Conservation (phyloP, 345 rosid species). For the Eucalyptus fibrosa region DNA sequence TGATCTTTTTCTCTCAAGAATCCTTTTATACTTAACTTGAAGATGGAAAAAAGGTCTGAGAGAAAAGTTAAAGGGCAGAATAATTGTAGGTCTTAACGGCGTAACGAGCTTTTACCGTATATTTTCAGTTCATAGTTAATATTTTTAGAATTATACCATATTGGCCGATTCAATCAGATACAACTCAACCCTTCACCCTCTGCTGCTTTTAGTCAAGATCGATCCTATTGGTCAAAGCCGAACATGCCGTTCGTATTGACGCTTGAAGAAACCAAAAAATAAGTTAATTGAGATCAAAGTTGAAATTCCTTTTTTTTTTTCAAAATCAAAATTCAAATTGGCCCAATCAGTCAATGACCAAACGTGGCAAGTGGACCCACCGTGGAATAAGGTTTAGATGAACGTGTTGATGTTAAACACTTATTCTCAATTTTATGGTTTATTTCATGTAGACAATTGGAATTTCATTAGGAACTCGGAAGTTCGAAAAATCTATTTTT, state of each 20-base stretch:
- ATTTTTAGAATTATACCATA: too few relatives aligned
- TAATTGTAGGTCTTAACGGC: background rate
- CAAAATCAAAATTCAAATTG: background rate
- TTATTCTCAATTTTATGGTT: background rate
- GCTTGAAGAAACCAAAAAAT: background rate
- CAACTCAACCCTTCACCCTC: background rate
- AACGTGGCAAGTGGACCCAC: background rate
- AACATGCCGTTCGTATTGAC: accelerated
- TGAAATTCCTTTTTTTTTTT: too few relatives aligned
- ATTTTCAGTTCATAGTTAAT: too few relatives aligned
- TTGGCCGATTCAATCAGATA: accelerated
- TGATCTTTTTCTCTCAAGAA: accelerated
- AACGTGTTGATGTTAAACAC: background rate
- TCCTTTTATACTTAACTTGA: background rate
- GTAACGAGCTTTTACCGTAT: too few relatives aligned
- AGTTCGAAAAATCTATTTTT: background rate
- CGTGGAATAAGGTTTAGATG: background rate
- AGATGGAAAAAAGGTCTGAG: background rate
- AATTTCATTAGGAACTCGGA: background rate
- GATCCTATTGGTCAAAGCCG: background rate
- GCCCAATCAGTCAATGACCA: background rate
- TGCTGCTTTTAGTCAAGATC: background rate
- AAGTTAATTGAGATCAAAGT: background rate
- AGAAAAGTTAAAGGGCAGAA: background rate
- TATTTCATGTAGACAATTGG: background rate